phyloP scores from a whole-genome alignment of 2,329 filamentous ascomycete species.

The Cladosporium sphaerospermum region DNA sequence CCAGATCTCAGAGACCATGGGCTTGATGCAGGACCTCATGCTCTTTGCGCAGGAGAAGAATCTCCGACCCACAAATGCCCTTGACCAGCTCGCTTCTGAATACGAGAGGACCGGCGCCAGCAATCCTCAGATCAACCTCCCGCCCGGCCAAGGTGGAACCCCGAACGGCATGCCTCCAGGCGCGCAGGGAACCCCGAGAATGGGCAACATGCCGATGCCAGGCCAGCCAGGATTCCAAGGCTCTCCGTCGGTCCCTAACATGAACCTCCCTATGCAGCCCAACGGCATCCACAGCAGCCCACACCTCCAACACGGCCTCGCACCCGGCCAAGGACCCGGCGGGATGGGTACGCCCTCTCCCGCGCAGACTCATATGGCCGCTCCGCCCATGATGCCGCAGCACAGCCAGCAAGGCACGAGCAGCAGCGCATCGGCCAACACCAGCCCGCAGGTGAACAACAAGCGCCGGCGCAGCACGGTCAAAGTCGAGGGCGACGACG shows the following conservation, averaged over 20 bases:
- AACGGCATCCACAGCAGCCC: slow-evolving; percentile 47
- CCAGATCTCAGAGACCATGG: slow-evolving; percentile 60
- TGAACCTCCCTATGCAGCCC: slow-evolving; percentile 46
- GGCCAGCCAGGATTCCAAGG: slow-evolving; percentile 17
- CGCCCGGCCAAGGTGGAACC: slow-evolving; percentile 19
- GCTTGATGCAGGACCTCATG: slow-evolving; percentile 57
- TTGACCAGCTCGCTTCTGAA: slow-evolving; percentile 46
- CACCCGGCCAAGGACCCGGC: slow-evolving; percentile 4
- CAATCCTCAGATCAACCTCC: slow-evolving; percentile 41
- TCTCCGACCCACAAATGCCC: slow-evolving; percentile 49
- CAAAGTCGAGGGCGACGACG: slow-evolving; percentile 53
- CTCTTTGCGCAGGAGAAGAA: slow-evolving; percentile 49
- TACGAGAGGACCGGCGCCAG: slow-evolving; percentile 26
- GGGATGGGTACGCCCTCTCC: slow-evolving; percentile 34
- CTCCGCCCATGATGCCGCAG: slow-evolving; percentile 50
- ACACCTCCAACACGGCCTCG: slow-evolving; percentile 27
- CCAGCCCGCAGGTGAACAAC: slow-evolving; percentile 48
- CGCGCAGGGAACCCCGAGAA: slow-evolving; percentile 27
- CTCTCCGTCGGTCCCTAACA: slow-evolving; percentile 52
- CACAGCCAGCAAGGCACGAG: slow-evolving; percentile 52
- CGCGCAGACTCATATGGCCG: slow-evolving; percentile 39
- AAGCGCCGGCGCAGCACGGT: slow-evolving; percentile 56
- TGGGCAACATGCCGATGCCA: slow-evolving; percentile 30
- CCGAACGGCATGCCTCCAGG: slow-evolving; percentile 29
- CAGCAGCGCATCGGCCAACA: slow-evolving; percentile 54